Conservation (phyloP, 371 early-diverging fungal species). For the Mucor mucedo region DNA sequence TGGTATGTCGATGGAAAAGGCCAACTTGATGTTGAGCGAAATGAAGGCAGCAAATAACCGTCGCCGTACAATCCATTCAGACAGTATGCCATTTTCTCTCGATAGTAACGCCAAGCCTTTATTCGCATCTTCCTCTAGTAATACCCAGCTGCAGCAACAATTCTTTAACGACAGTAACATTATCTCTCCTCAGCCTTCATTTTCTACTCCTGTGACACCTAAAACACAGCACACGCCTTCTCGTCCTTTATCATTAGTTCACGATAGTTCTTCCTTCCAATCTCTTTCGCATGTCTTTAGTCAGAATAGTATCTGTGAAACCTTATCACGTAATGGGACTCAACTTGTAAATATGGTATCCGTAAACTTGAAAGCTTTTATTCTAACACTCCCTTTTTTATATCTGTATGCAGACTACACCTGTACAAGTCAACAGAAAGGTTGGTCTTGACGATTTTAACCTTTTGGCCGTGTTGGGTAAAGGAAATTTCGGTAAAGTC, state of each 20-base stretch:
- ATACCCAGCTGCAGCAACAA: conserved; percentile 18
- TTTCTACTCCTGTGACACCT: conserved; percentile 26
- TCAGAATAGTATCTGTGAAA: conserved; percentile 13
- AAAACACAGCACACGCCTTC: conserved; percentile 9
- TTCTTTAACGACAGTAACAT: not conserved
- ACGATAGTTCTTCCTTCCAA: conserved; percentile 25
- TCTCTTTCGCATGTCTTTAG: conserved; percentile 21
- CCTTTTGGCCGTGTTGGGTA: conserved; percentile 91
- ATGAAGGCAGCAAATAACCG: conserved; percentile 71
- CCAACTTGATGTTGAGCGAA: conserved; percentile 78
- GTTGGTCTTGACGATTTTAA: conserved; percentile 79
- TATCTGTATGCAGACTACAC: conserved; percentile 21
- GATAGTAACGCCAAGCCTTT: conserved; percentile 26
- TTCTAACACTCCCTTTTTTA: too few species aligned
- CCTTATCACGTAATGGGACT: not conserved
- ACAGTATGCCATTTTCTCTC: conserved; percentile 8
- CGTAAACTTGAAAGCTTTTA: not conserved
- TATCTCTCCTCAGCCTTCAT: conserved; percentile 18
- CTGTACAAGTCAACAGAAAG: conserved; percentile 44
- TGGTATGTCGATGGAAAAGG: conserved; percentile 86
- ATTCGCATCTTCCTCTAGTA: conserved; percentile 21
- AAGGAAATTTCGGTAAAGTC: conserved; percentile 97
- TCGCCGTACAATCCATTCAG: conserved; percentile 30
- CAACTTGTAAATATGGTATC: conserved; percentile 8
- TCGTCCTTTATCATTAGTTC: conserved; percentile 19